These are phyloP conservation scores for Colletotrichum karsti DNA, from an alignment of 2,329 filamentous ascomycete species.

Conservation along the genomic window DNA sequence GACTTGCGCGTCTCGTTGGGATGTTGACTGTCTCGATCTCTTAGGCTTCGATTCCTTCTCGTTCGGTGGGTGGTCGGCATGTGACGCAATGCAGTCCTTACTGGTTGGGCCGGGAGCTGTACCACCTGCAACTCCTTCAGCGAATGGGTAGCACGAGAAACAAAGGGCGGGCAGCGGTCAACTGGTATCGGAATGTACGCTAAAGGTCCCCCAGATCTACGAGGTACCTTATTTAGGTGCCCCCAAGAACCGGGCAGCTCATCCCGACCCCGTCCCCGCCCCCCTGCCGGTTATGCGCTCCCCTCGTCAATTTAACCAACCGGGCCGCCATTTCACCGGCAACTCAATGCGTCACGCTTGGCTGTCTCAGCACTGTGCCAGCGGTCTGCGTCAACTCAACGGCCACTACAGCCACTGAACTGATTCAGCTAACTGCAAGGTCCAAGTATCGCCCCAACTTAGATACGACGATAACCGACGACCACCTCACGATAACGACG, in stretches of 20 bases:
- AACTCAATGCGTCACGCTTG: not conserved
- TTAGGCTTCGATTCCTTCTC: not conserved
- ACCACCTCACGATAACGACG: not conserved
- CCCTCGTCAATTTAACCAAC: not conserved
- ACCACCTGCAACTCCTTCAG: not conserved
- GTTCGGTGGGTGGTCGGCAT: conserved; percentile 26
- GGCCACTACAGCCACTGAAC: not conserved
- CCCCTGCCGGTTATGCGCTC: conserved; percentile 5
- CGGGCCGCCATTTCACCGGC: conserved; percentile 26
- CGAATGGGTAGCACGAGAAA: conserved; percentile 5
- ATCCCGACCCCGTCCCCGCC: not conserved
- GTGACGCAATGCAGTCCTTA: conserved; percentile 31
- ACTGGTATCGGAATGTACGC: not conserved
- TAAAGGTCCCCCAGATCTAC: conserved; percentile 16
- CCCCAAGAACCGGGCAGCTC: too few species aligned
- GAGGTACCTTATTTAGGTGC: too few species aligned
- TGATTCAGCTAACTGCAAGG: too few species aligned
- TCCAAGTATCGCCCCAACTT: conserved; percentile 2
- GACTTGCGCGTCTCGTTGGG: conserved; percentile 5
- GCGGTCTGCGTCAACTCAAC: not conserved
- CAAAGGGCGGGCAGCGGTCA: not conserved
- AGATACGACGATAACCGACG: not conserved
- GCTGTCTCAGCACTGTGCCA: not conserved
- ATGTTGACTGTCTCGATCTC: not conserved
- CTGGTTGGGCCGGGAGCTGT: conserved; percentile 14